phyloP scores from a whole-genome alignment of 177 flowering plant genomes.

The Tripterygium wilfordii region DNA sequence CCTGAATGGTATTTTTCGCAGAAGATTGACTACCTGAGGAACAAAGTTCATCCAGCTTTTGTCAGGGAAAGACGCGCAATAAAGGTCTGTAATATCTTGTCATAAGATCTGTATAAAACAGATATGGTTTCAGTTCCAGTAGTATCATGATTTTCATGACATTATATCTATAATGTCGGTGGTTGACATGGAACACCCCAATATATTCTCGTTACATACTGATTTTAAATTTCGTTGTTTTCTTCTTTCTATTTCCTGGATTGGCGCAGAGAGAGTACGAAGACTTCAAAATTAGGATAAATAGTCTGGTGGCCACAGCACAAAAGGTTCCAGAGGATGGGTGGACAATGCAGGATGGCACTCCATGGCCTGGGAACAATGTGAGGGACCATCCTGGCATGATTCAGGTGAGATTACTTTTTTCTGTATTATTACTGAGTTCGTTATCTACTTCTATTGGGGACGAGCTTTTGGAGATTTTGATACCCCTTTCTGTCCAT shows the following conservation, averaged over 20 bases:
- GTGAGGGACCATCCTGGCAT: conserved; percentile 77
- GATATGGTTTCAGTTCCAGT: no score
- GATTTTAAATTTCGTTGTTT: neutral
- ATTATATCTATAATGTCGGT: neutral
- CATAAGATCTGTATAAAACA: neutral
- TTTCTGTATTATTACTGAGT: neutral
- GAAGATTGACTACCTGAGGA: conserved; percentile 48
- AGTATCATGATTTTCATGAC: no score
- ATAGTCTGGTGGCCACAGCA: conserved; percentile 60
- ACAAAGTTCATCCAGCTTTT: conserved; percentile 48
- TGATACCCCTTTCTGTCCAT: no score
- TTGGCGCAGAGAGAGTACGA: conserved; percentile 85
- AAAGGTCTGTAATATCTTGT: conserved; percentile 29
- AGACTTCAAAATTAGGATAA: conserved; percentile 66
- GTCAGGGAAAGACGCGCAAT: conserved; percentile 50
- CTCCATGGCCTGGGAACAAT: conserved; percentile 79
- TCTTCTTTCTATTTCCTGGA: no score
- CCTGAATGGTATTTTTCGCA: conserved; percentile 54
- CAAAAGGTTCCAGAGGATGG: conserved; percentile 68
- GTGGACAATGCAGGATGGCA: conserved; percentile 83
- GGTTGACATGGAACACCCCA: no score
- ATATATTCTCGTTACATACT: no score
- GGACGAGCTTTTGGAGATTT: no score
- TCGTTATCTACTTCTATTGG: no score
- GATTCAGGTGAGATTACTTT: conserved; percentile 51